phyloP scores from a whole-genome alignment of 169 alveolate species.

The Miamiensis avidus region DNA sequence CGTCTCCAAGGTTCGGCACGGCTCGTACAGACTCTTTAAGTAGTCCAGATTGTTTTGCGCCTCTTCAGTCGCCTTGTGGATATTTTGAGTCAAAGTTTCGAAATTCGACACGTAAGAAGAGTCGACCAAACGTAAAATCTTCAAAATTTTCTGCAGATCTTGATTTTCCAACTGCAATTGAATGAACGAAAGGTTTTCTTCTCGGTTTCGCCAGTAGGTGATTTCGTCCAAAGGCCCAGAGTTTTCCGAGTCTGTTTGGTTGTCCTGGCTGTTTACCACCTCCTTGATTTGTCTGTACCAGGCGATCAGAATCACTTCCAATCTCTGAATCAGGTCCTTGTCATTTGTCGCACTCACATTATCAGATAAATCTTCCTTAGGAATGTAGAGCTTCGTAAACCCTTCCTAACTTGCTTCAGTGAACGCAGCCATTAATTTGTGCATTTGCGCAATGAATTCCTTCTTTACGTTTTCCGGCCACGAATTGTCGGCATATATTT shows the following conservation, averaged over 20 bases:
- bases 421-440: slow-evolving; percentile 89
- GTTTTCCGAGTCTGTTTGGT: slow-evolving; percentile 84
- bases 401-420: slow-evolving; percentile 90
- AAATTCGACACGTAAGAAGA: slow-evolving; percentile 87
- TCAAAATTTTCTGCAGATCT: slow-evolving; percentile 80
- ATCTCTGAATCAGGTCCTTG: slow-evolving; percentile 90
- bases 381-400: slow-evolving; percentile 90
- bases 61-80: slow-evolving; percentile 81
- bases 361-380: slow-evolving; percentile 90
- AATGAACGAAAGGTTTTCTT: slow-evolving; percentile 82
- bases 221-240: slow-evolving; percentile 94
- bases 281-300: slow-evolving; percentile 96
- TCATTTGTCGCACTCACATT: slow-evolving; percentile 89
- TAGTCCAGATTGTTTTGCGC: slow-evolving; percentile 88
- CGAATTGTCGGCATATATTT: slow-evolving; percentile 53
- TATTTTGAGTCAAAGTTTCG: slow-evolving; percentile 83
- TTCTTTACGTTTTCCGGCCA: slow-evolving; percentile 95
- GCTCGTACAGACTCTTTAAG: slow-evolving; percentile 85
- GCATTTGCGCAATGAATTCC: slow-evolving; percentile 90
- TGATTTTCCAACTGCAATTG: slow-evolving; percentile 85
- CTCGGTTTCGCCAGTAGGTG: slow-evolving; percentile 88
- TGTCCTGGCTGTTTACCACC: slow-evolving; percentile 87
- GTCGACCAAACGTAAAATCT: slow-evolving; percentile 85
- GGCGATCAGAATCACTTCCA: slow-evolving; percentile 89
- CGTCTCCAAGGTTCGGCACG: slow-evolving; percentile 86